Conservation (phyloP, 495 filamentous ascomycete genomes). For the Penicillium pulvis region DNA sequence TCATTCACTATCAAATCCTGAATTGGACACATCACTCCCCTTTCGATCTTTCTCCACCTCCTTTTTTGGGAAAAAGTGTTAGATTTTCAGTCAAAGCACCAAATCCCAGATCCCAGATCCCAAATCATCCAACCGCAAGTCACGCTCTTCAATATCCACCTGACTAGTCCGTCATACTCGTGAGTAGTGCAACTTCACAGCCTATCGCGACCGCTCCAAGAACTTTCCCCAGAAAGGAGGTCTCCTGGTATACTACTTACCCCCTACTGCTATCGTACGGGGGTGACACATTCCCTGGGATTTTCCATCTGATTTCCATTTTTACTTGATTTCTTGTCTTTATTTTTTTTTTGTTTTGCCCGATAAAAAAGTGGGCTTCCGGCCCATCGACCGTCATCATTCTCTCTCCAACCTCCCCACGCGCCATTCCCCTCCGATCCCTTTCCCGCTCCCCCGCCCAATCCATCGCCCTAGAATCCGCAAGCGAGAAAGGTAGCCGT, state of each 20-base stretch:
- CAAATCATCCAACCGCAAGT: not conserved
- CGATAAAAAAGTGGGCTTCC: not conserved
- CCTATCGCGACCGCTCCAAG: not conserved
- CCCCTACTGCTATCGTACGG: not conserved
- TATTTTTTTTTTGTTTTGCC: not conserved
- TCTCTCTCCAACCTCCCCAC: slow-evolving; percentile 55
- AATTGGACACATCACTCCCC: not conserved
- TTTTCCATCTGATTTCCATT: not conserved
- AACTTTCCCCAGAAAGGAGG: not conserved
- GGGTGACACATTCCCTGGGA: not conserved
- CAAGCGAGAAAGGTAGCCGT: slow-evolving; percentile 52
- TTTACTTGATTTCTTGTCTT: slow-evolving; percentile 3
- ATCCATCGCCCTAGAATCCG: slow-evolving; percentile 39
- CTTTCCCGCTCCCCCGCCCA: slow-evolving; percentile 45
- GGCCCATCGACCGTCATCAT: slow-evolving; percentile 55
- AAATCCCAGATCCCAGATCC: not conserved
- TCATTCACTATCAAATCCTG: not conserved
- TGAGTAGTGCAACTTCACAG: not conserved
- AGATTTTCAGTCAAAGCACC: not conserved
- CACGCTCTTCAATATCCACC: not conserved
- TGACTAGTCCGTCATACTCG: not conserved
- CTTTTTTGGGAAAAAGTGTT: not conserved
- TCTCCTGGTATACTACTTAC: not conserved
- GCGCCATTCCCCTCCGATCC: slow-evolving; percentile 59
- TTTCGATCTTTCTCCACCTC: not conserved